Base-by-base conservation (phyloP, 31 red algal species). In the Endocladia muricata region DNA sequence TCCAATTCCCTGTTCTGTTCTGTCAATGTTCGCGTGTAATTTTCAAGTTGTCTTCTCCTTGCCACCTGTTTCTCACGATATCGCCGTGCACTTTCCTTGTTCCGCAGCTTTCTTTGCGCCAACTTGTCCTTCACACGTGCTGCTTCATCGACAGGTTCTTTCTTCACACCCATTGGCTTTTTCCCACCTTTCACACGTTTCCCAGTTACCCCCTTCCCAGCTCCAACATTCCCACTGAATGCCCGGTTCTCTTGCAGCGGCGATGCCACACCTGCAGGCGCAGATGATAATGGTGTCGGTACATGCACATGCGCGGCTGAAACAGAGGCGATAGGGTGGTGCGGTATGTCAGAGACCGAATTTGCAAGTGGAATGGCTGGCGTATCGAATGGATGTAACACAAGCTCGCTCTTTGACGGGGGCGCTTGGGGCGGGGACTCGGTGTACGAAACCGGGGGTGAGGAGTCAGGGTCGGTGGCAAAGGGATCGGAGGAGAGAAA, bases 31-130 rank as follows among this genome's bases (percentile, higher is more conserved):
- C 74, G 0, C 2, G 83, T 87, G 29, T 78, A 87, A 21, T 77
- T 69, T 52, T 87, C 83, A 41, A 77, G 73, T 55, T 87, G 83
- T 49, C 83, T 47, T 32, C 83, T 28, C 15, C 74, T n/a, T 2
- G 74, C 83, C n/a, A 87, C 83, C 62, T 87, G 83, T 37, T 87
- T 87, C 47, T 87, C 83, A n/a, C 83, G 58, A 48, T 87, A 87
- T 28, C 83, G 62, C 6, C 74, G 38, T 17, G 83, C 83, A 35
- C 83, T 87, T 59, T 87, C 83, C 63, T 78, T 87, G 64, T 77
- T 87, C 0, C 83, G 60, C 5, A 87, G 44, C 61, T 87, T 87
- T 1, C 83, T 15, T 47, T 87, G 72, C 3, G 74, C 83, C n/a
- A 78, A 63, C 43, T 87, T 87, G 42, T 87, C 83, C 83, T 87